Evolutionary conservation across 164 flowering plant genomes (phyloP), one percentile per base, ranked within the genome.

Genomic region (Houttuynia cordata): DNA sequence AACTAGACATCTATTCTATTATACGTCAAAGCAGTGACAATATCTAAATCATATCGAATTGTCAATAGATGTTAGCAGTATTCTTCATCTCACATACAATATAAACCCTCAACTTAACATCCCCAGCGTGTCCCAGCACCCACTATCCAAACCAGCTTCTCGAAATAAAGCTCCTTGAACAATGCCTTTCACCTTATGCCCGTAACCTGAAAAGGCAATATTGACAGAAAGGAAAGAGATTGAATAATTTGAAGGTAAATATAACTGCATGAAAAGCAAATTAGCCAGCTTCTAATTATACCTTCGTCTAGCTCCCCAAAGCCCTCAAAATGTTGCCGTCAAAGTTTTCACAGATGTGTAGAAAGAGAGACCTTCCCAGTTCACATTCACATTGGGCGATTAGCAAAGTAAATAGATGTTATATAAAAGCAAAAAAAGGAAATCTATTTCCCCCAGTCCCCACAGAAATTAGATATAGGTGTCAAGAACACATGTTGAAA

Each of bases 241-340:
- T 24, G 20, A 62, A 55, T 10, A 54, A 24, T 4, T 5, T 1
- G 3, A 57, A 25, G 0, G 13, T 30, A 57, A n/a, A 5, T 30
- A 15, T 17, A 34, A 25, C 10, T 22, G 22, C 56, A 53, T 3
- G 34, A 54, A 14, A 40, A 51, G 22, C 17, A 10, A 60, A 21
- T 40, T n/a, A n/a, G 41, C 30, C 42, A 54, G 24, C 10, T 14
- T n/a, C 9, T 30, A 22, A 8, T 8, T 55, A 45, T 75, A 92
- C 96, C 98, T 84, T 89, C 85, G 58, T 84, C 91, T 64, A 92
- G 88, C 65, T 92, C 90, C 42, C 98, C 98, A 71, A 84, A 92
- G 37, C 86, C 85, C 77, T 92, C 94, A 70, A 89, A n/a, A 92
- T 65, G 89, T 90, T 24, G 89, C 87, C 45, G 88, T 86, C 59